Percentiles rank a stretch among this genome's conserved stretches.
These are phyloP conservation scores for Blastobotrys malaysiensis DNA, from an alignment of 1,139 yeast species.

Conservation along the genomic window DNA sequence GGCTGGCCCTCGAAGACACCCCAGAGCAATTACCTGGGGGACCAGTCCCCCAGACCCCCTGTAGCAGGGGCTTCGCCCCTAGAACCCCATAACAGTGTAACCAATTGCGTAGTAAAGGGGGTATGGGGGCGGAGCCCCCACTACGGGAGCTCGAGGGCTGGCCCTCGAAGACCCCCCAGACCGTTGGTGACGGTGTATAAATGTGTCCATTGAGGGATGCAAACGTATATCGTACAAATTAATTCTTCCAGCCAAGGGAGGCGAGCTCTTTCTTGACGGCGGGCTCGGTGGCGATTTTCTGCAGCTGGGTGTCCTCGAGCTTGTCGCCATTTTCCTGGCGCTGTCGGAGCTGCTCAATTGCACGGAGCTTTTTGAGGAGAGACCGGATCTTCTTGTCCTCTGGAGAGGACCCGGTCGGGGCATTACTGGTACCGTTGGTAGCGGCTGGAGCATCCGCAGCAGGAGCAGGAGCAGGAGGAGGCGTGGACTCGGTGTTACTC, in stretches of 20 bases:
- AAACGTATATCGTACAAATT: constrained; percentile 1
- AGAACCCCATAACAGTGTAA: no score
- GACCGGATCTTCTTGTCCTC: constrained; percentile 93
- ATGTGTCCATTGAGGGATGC: no score
- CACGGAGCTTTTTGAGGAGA: constrained; percentile 84
- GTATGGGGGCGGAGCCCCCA: not conserved
- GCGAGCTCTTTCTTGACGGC: constrained; percentile 69
- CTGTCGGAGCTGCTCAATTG: constrained; percentile 82
- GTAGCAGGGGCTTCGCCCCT: no score
- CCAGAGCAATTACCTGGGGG: no score
- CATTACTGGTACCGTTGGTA: constrained; percentile 14
- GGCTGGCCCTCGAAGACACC: not conserved
- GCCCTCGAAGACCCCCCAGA: not conserved
- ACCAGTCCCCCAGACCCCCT: no score
- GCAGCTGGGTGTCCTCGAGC: constrained; percentile 86
- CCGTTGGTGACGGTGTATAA: not conserved
- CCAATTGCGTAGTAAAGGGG: not conserved
- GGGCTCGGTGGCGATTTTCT: constrained; percentile 82
- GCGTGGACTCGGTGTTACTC: constrained; percentile 27
- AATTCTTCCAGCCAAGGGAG: constrained; percentile 61
- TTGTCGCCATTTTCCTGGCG: constrained; percentile 80
- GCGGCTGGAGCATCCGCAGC: no score
- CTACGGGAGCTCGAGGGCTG: not conserved
- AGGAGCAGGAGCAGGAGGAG: constrained; percentile 17
- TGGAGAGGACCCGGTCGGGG: constrained; percentile 32